Percentiles rank a stretch among this genome's conserved stretches.
Conservation (phyloP, 1,284 basidiomycete species). For the Puccinia coronata region DNA sequence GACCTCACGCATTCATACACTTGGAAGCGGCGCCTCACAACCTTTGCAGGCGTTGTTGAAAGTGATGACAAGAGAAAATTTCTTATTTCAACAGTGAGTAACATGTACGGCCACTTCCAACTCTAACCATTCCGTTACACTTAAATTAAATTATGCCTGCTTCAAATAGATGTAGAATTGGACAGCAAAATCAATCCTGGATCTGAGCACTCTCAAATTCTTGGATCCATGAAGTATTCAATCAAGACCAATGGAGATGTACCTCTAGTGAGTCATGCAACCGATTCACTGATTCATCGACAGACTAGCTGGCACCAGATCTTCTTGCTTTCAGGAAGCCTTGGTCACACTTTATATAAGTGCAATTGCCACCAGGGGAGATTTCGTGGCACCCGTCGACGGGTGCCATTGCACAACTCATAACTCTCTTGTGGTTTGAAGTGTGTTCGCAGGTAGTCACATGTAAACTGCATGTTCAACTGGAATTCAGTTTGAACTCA, state of each 20-base stretch:
- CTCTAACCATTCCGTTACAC: background rate
- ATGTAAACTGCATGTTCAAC: no score
- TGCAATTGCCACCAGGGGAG: no score
- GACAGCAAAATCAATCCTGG: background rate
- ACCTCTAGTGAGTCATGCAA: background rate
- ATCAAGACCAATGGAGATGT: background rate
- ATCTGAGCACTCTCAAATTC: background rate
- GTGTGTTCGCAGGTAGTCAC: no score
- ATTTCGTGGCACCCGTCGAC: no score
- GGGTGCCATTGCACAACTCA: no score
- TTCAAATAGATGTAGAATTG: background rate
- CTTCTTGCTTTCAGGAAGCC: no score
- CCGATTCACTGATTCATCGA: no score
- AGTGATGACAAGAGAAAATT: background rate
- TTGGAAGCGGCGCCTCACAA: background rate
- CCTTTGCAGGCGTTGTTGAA: background rate
- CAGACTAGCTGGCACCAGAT: no score
- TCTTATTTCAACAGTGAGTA: background rate
- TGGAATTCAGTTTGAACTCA: no score
- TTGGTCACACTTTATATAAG: no score
- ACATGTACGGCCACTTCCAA: no score
- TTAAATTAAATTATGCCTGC: background rate
- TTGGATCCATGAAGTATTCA: background rate
- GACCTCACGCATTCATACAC: background rate
- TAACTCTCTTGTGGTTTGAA: no score